Conservation (phyloP, 305 asterid species). For the Fraxinus platypoda region DNA sequence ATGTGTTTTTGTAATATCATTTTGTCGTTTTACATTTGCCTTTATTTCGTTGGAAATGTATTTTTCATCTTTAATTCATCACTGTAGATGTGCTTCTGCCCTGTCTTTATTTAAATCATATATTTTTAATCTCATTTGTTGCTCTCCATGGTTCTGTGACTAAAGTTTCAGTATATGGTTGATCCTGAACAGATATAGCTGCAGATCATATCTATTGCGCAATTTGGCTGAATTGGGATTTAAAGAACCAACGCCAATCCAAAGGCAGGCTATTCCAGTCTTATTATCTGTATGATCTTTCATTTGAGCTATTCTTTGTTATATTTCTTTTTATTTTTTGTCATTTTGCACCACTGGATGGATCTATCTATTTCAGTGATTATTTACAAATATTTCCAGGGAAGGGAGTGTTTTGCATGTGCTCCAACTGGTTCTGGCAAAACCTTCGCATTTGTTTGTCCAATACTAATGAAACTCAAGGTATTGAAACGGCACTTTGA, state of each 20-base stretch:
- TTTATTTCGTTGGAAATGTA: not conserved
- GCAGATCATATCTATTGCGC: conserved; percentile 60
- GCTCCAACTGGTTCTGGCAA: conserved; percentile 97
- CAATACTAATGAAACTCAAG: conserved; percentile 79
- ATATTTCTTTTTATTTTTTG: not conserved
- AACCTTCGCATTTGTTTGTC: conserved; percentile 84
- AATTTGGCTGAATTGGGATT: conserved; percentile 71
- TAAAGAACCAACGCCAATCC: conserved; percentile 91
- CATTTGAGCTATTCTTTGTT: conserved; percentile 30
- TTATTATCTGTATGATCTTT: conserved; percentile 78
- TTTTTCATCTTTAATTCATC: not conserved
- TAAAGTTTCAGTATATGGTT: conserved; percentile 4
- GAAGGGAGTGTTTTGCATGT: conserved; percentile 92
- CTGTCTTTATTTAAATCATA: not conserved
- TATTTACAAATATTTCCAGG: conserved; percentile 38
- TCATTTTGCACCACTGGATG: not conserved
- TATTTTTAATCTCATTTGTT: not conserved
- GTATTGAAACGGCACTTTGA: conserved; percentile 29
- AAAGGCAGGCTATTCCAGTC: conserved; percentile 94
- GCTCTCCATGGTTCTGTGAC: not conserved
- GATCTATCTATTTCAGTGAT: not conserved
- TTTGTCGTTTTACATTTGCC: not conserved
- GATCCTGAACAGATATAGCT: conserved; percentile 50
- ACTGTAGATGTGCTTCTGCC: not conserved
- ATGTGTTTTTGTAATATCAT: not conserved